phyloP scores from a whole-genome alignment of 768 basidiomycete species.

The Cubamyces sp. region DNA sequence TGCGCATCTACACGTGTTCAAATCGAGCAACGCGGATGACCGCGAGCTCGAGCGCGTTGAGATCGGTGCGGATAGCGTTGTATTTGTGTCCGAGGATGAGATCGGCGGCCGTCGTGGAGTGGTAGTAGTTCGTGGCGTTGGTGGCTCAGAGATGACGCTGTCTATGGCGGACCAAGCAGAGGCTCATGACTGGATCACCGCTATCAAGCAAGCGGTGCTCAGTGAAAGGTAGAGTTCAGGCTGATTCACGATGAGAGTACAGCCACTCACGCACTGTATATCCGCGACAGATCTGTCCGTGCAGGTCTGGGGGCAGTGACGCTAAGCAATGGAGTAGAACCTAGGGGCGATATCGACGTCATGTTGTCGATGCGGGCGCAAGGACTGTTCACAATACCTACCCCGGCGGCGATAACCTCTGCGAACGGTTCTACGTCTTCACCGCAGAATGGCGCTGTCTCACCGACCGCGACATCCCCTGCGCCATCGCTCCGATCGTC shows the following conservation, averaged over 20 bases:
- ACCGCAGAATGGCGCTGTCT: slow-evolving; percentile 20
- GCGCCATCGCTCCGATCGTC: slow-evolving; percentile 28
- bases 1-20: slow-evolving; percentile 70
- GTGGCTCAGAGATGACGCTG: slow-evolving; percentile 43
- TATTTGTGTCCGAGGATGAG: slow-evolving; percentile 65
- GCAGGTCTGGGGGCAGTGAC: slow-evolving; percentile 62
- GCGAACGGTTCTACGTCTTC: neutral
- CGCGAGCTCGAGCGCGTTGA: slow-evolving; percentile 74
- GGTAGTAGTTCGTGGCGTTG: slow-evolving; percentile 66
- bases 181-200: slow-evolving; percentile 76
- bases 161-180: slow-evolving; percentile 64
- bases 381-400: slow-evolving; percentile 50
- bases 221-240: slow-evolving; percentile 58
- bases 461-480: slow-evolving; percentile 37
- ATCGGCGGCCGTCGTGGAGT: slow-evolving; percentile 53
- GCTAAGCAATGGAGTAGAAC: slow-evolving; percentile 52
- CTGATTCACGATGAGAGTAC: neutral
- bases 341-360: slow-evolving; percentile 81
- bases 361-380: slow-evolving; percentile 81
- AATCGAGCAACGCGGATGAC: slow-evolving; percentile 56
- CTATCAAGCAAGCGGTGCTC: slow-evolving; percentile 73
- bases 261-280: slow-evolving; percentile 9
- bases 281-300: slow-evolving; percentile 58
- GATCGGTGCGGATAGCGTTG: slow-evolving; percentile 77
- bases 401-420: slow-evolving; percentile 5